Percentiles rank a stretch among this genome's conserved stretches.
These are phyloP conservation scores for Amyloporia xantha DNA, from an alignment of 768 basidiomycete genomes.

Conservation along the genomic window DNA sequence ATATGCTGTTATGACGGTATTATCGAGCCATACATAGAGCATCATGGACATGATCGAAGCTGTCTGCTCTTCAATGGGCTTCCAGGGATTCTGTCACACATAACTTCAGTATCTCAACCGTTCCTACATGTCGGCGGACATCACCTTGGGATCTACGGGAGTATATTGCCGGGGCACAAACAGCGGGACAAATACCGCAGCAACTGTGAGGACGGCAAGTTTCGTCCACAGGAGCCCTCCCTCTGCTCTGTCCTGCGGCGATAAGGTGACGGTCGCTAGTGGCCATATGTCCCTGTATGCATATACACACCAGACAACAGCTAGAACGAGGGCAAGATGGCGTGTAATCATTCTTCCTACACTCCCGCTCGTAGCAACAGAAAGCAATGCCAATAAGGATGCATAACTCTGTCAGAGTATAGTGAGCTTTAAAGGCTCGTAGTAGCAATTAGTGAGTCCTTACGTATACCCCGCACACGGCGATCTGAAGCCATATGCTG, in stretches of 20 bases:
- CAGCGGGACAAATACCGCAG: constrained; percentile 44
- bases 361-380: constrained; percentile 7
- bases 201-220: constrained; percentile 36
- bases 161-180: constrained; percentile 47
- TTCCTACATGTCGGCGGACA: constrained; percentile 15
- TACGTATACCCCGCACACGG: constrained; percentile 30
- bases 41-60: constrained; percentile 26
- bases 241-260: constrained; percentile 41
- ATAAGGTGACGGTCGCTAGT: constrained; percentile 42
- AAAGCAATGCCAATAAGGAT: constrained; percentile 13
- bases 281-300: constrained; percentile 53
- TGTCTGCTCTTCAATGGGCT: constrained; percentile 23
- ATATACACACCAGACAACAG: constrained; percentile 42
- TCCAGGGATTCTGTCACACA: constrained; percentile 11
- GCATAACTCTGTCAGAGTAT: constrained; percentile 12
- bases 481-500: constrained; percentile 22
- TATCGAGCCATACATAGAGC: constrained; percentile 48
- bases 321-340: constrained; percentile 43
- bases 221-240: constrained; percentile 49
- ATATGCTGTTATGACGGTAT: constrained; percentile 37
- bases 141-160: constrained; percentile 46
- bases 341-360: constrained; percentile 21
- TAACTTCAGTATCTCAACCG: neutral
- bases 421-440: neutral
- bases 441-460: constrained; percentile 8